Percentiles rank a stretch among this genome's conserved stretches.
phyloP scores from a whole-genome alignment of 2,329 filamentous ascomycete species.

The Helotiales sp. region DNA sequence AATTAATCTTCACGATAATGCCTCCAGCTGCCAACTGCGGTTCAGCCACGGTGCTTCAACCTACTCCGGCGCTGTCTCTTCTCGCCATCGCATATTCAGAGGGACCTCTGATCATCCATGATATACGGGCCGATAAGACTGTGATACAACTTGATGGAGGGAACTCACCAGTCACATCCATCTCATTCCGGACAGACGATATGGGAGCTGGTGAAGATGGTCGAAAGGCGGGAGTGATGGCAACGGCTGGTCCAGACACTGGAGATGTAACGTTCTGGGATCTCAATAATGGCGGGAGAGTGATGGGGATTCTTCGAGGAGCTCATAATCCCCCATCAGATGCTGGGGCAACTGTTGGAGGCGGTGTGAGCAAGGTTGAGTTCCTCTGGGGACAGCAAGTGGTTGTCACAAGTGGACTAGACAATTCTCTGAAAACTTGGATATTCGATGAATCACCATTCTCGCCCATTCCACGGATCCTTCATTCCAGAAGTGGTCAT shows the following conservation, averaged over 20 bases:
- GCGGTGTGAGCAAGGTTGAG: constrained; percentile 85
- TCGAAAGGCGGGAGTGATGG: constrained; percentile 87
- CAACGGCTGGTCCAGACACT: constrained; percentile 76
- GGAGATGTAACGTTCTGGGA: constrained; percentile 98
- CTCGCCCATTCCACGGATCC: constrained; percentile 79
- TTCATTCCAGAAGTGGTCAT: constrained; percentile 88
- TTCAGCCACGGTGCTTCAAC: constrained; percentile 83
- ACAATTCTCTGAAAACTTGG: constrained; percentile 95
- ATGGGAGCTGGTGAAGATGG: constrained; percentile 88
- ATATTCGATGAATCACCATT: constrained; percentile 94
- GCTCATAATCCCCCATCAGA: constrained; percentile 78
- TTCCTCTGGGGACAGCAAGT: constrained; percentile 90
- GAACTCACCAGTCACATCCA: constrained; percentile 73
- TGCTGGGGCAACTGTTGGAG: constrained; percentile 59
- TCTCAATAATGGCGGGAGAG: constrained; percentile 83
- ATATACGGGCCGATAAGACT: constrained; percentile 78
- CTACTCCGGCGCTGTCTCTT: constrained; percentile 81
- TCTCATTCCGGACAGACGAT: constrained; percentile 90
- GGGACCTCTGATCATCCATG: constrained; percentile 79
- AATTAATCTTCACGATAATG: constrained; percentile 87
- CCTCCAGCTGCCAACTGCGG: constrained; percentile 75
- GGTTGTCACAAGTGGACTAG: constrained; percentile 85
- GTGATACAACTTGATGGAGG: constrained; percentile 72
- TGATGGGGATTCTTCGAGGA: constrained; percentile 84
- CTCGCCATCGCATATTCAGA: constrained; percentile 86